Evolutionary conservation across 164 flowering plant species (phyloP), one percentile per base, ranked within the genome.

Genomic region (Kingdonia uniflora): DNA sequence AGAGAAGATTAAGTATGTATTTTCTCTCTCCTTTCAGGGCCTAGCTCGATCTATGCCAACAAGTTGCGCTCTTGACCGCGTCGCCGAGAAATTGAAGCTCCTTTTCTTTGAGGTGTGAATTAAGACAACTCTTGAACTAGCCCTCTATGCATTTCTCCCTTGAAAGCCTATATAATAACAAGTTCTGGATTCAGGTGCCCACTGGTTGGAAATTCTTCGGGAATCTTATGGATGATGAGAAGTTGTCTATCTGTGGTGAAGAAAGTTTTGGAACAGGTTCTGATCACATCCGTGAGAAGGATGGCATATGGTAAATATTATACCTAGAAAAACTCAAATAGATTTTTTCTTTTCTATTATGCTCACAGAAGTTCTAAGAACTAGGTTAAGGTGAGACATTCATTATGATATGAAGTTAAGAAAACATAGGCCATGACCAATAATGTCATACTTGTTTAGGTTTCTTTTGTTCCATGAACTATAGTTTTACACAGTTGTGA

Each of bases 151-250:
- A 41, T 14, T 41, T 41, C 16, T 19, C 19, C 49, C 19, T 51
- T 20, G 47, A 55, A 49, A 55, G 23, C 25, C 26, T 45, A 51
- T 24, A 55, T 29, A 43, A 41, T 37, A 22, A 16, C 1, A 25
- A 24, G 58, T 60, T 17, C 51, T 61, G 52, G 21, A 26, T 73
- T 61, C 71, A 92, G 99, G 97, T 92, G 17, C 99, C 97, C 14
- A 94, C 99, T 42, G 99, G 99, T 51, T 94, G 97, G 99, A 94
- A 94, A 56, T 94, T 94, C 70, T 94, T 94, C 66, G 99, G 96
- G n/a, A 94, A 94, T 64, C 87, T 94, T 24, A 94, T 94, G 99
- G 99, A 89, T 79, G 91, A 89, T 42, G 97, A 86, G 24, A 84
- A 81, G 60, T 71, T 88, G 80, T 94, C 97, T 15, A 78, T 94